Evolutionary conservation across 495 filamentous ascomycete genomes (phyloP).

Genomic region (Diplogelasinospora grovesii): DNA sequence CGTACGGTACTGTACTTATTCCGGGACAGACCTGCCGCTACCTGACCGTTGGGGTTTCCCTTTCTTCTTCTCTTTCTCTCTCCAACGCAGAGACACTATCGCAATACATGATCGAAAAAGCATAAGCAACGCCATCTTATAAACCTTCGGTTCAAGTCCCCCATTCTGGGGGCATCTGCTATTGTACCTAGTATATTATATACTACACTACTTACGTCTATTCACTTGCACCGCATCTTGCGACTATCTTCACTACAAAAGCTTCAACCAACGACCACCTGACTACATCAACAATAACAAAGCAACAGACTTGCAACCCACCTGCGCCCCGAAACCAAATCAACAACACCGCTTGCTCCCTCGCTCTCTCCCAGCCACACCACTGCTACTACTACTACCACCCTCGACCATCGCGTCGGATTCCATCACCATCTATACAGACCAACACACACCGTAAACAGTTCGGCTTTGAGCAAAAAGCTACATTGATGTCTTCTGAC

Average conservation of each 20-base stretch:
- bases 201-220: too few species aligned
- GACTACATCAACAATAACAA: neutral
- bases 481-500: slow-evolving; percentile 72
- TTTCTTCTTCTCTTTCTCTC: neutral
- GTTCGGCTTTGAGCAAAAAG: slow-evolving; percentile 22
- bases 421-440: neutral
- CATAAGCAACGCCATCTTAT: too few species aligned
- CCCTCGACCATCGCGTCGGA: too few species aligned
- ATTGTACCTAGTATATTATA: too few species aligned
- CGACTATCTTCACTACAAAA: slow-evolving; percentile 2
- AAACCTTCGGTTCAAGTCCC: slow-evolving; percentile 19
- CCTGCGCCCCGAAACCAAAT: too few species aligned
- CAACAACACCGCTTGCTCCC: too few species aligned
- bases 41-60: slow-evolving; percentile 3
- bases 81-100: neutral
- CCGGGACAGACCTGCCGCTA: neutral
- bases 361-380: too few species aligned
- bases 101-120: too few species aligned
- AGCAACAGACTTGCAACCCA: too few species aligned
- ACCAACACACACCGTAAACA: slow-evolving; percentile 2
- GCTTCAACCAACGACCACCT: neutral
- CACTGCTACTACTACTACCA: too few species aligned
- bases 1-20: slow-evolving; percentile 3
- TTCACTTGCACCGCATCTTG: too few species aligned
- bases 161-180: slow-evolving; percentile 19